These are phyloP conservation scores for Musa schizocarpa DNA, from an alignment of 176 grass and related monocot species.

Conservation along the genomic window DNA sequence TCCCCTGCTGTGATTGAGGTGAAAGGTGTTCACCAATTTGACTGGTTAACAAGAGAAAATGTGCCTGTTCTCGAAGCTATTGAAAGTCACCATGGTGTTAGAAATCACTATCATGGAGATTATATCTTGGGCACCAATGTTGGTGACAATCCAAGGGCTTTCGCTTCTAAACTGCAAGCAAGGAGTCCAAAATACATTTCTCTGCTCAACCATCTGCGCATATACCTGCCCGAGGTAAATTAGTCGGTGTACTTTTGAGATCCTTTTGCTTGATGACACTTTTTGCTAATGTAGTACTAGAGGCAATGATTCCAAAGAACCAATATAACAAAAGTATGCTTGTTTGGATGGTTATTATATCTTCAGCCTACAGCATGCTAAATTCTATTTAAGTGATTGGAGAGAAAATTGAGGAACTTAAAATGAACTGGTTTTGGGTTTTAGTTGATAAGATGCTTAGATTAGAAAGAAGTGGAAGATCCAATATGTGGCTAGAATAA, in stretches of 20 bases:
- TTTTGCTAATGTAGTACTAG: no score
- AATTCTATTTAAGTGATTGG: no score
- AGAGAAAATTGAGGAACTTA: no score
- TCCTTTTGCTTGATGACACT: not conserved
- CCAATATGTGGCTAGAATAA: no score
- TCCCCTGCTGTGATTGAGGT: slow-evolving; percentile 67
- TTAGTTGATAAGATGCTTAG: no score
- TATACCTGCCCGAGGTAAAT: slow-evolving; percentile 95
- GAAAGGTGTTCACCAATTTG: slow-evolving; percentile 88
- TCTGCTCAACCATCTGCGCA: slow-evolving; percentile 78
- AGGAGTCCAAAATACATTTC: slow-evolving; percentile 86
- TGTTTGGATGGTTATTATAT: no score
- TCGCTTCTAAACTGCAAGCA: slow-evolving; percentile 76
- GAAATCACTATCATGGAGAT: slow-evolving; percentile 61
- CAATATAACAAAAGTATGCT: no score
- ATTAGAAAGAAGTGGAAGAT: no score
- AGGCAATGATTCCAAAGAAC: no score
- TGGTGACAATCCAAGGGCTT: slow-evolving; percentile 61
- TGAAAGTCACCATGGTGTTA: slow-evolving; percentile 57
- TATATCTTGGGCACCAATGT: slow-evolving; percentile 42
- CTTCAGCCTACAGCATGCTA: no score
- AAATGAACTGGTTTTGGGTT: no score
- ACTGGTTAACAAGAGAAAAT: slow-evolving; percentile 94
- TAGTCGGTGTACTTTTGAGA: not conserved
- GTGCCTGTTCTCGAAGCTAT: slow-evolving; percentile 73